Evolutionary conservation across 805 yeast genomes (phyloP).

Genomic region (Candida broadrunensis): DNA sequence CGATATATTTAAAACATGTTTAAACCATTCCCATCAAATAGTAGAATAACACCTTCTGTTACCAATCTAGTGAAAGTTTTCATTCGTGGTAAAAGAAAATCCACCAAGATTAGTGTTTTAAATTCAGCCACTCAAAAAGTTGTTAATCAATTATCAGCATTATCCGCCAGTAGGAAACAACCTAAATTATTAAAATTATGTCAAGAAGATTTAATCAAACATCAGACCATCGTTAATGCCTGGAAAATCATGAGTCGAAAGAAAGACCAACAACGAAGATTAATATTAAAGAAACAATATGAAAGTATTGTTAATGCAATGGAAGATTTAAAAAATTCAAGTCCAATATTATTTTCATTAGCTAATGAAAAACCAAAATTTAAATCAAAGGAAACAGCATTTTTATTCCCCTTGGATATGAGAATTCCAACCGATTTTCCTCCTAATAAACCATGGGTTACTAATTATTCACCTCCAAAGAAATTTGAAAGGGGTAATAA

Average conservation of each 20-base stretch:
- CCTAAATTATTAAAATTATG: constrained; percentile 76
- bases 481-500: not conserved
- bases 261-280: constrained; percentile 38
- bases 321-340: constrained; percentile 55
- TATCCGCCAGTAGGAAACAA: constrained; percentile 84
- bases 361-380: constrained; percentile 59
- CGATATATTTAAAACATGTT: no score
- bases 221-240: constrained; percentile 75
- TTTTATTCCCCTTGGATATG: constrained; percentile 74
- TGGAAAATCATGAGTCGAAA: constrained; percentile 67
- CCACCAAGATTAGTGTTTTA: constrained; percentile 20
- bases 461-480: constrained; percentile 32
- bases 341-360: constrained; percentile 53
- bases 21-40: no score
- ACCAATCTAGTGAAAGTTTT: not conserved
- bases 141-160: constrained; percentile 66
- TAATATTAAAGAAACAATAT: constrained; percentile 57
- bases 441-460: constrained; percentile 76
- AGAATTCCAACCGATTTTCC: constrained; percentile 91
- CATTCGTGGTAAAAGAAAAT: constrained; percentile 16
- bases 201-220: constrained; percentile 81
- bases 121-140: constrained; percentile 40
- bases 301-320: constrained; percentile 66
- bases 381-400: constrained; percentile 27
- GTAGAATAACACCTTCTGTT: no score